Evolutionary conservation across 768 basidiomycete genomes (phyloP).

Genomic region (Pholiota molesta): DNA sequence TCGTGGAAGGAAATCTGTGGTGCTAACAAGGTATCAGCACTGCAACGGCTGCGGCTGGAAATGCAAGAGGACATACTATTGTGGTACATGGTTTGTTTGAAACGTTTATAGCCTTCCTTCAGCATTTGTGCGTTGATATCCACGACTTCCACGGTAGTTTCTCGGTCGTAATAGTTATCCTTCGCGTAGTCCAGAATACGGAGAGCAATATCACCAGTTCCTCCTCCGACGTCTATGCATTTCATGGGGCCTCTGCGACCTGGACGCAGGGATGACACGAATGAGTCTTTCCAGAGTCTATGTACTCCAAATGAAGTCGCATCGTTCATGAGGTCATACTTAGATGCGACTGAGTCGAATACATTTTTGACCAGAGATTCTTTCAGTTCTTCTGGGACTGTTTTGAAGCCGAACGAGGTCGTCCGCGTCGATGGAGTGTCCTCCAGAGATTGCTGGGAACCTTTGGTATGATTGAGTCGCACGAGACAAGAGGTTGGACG

Average conservation of each 20-base stretch:
- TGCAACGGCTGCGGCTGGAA: background rate
- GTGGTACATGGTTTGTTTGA: slow-evolving; percentile 98
- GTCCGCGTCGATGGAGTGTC: slow-evolving; percentile 40
- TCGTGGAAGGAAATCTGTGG: slow-evolving; percentile 93
- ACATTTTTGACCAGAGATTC: slow-evolving; percentile 91
- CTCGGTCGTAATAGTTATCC: slow-evolving; percentile 87
- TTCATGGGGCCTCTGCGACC: slow-evolving; percentile 73
- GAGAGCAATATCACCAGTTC: slow-evolving; percentile 96
- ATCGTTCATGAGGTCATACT: slow-evolving; percentile 99
- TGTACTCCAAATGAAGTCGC: slow-evolving; percentile 97
- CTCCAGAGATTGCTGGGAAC: slow-evolving; percentile 14
- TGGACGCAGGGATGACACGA: slow-evolving; percentile 75
- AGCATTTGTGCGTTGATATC: slow-evolving; percentile 98
- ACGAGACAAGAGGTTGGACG: slow-evolving; percentile 11
- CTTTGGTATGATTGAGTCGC: slow-evolving; percentile 28
- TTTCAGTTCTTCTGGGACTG: slow-evolving; percentile 84
- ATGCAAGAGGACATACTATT: slow-evolving; percentile 63
- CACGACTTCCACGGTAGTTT: slow-evolving; percentile 85
- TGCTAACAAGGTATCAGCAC: slow-evolving; percentile 47
- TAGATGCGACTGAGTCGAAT: slow-evolving; percentile 93
- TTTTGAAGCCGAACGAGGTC: slow-evolving; percentile 93
- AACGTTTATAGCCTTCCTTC: slow-evolving; percentile 84
- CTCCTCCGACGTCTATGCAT: slow-evolving; percentile 96
- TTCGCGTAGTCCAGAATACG: slow-evolving; percentile 90
- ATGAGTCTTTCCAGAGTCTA: slow-evolving; percentile 94